phyloP scores from a whole-genome alignment of 2,329 filamentous ascomycete genomes.

The Hypoxylon sp. region DNA sequence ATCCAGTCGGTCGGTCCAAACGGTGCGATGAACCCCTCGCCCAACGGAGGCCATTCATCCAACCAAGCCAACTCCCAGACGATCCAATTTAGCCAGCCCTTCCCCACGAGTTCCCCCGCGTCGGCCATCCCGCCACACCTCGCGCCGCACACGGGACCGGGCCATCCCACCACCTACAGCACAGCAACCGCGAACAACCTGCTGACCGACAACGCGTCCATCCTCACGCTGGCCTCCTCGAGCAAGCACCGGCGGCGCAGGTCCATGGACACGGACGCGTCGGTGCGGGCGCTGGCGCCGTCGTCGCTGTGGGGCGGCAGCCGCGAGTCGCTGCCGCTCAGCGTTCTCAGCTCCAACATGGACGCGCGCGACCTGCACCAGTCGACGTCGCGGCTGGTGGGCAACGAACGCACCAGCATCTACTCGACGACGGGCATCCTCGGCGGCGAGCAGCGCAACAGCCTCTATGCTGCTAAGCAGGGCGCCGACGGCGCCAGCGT shows the following conservation, averaged over 20 bases:
- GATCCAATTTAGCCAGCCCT: conserved; percentile 71
- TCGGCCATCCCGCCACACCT: conserved; percentile 78
- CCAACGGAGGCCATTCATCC: conserved; percentile 50
- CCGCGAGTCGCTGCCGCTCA: conserved; percentile 80
- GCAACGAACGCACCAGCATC: conserved; percentile 74
- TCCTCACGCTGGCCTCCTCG: conserved; percentile 83
- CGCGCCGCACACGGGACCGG: conserved; percentile 51
- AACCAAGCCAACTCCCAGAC: conserved; percentile 56
- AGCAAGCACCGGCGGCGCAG: conserved; percentile 79
- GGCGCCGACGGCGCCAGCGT: conserved; percentile 76
- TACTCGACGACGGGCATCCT: conserved; percentile 79
- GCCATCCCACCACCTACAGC: conserved; percentile 74
- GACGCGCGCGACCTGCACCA: conserved; percentile 66
- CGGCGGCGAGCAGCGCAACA: conserved; percentile 80
- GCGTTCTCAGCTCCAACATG: conserved; percentile 76
- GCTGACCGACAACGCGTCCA: conserved; percentile 84
- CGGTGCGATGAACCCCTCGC: conserved; percentile 49
- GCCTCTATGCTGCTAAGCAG: conserved; percentile 72
- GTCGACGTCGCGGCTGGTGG: conserved; percentile 49
- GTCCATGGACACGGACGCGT: conserved; percentile 86
- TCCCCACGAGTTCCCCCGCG: conserved; percentile 68
- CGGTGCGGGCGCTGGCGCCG: conserved; percentile 82
- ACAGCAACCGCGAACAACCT: conserved; percentile 84
- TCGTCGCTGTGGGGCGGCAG: conserved; percentile 84
- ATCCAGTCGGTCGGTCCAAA: conserved; percentile 78